Percentiles rank a stretch among this genome's conserved stretches.
Conservation (phyloP, 1,284 basidiomycete genomes). For the Irpex rosettiformis region DNA sequence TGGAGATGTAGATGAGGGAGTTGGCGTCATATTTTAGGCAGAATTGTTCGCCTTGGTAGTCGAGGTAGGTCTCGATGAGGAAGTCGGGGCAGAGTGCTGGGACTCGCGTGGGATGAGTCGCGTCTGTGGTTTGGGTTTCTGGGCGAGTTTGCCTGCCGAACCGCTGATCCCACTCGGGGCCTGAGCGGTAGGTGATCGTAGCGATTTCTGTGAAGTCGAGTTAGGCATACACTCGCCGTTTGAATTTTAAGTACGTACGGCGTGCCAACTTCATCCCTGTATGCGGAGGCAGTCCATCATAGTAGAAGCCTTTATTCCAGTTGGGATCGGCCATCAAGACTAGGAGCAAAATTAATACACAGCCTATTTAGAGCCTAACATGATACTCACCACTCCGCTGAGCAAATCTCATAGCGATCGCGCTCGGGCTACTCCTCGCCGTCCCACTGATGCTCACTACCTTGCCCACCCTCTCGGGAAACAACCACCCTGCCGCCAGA, state of each 20-base stretch:
- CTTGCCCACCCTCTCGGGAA: conserved; percentile 84
- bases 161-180: conserved; percentile 97
- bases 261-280: conserved; percentile 98
- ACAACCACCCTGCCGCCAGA: conserved; percentile 93
- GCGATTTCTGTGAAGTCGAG: conserved; percentile 75
- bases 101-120: conserved; percentile 36
- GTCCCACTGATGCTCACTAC: conserved; percentile 94
- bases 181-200: conserved; percentile 98
- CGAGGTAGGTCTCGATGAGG: conserved; percentile 97
- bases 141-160: conserved; percentile 80
- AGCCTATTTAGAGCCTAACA: not conserved
- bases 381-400: conserved; percentile 80
- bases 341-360: conserved; percentile 28
- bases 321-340: conserved; percentile 99
- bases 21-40: conserved; percentile 99
- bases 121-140: conserved; percentile 28
- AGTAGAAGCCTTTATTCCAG: conserved; percentile 99
- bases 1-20: conserved; percentile 96
- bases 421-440: conserved; percentile 86
- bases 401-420: conserved; percentile 94
- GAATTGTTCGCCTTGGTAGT: conserved; percentile 96
- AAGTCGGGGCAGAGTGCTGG: conserved; percentile 95
- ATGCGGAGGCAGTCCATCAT: conserved; percentile 91
- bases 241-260: conserved; percentile 51
- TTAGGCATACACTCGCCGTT: not conserved